These are phyloP conservation scores for Podospora bellae-mahoneyi DNA, from an alignment of 495 filamentous ascomycete genomes.

Conservation along the genomic window DNA sequence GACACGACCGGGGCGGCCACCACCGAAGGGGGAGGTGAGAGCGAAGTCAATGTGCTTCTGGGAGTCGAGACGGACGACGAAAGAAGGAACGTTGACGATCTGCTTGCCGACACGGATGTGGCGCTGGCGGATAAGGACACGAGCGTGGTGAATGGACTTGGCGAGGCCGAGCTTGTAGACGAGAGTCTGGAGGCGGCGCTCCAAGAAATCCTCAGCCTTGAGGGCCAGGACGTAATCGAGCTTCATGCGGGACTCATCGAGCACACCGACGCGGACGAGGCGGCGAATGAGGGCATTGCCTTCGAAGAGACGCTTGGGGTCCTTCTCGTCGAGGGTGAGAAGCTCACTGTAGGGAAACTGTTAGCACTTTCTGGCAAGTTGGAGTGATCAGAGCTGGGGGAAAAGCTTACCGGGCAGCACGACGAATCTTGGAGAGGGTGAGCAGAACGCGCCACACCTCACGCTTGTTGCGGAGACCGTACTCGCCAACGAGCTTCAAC, in stretches of 20 bases:
- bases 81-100: conserved; percentile 99
- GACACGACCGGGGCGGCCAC: conserved; percentile 93
- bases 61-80: conserved; percentile 98
- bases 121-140: conserved; percentile 97
- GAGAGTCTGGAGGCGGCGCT: conserved; percentile 97
- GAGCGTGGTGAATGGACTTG: conserved; percentile 99
- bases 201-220: conserved; percentile 97
- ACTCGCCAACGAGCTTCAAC: conserved; percentile 98
- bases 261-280: conserved; percentile 98
- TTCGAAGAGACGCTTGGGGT: conserved; percentile 99
- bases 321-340: conserved; percentile 99
- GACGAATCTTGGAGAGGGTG: conserved; percentile 99
- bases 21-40: conserved; percentile 94
- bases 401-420: conserved; percentile 89
- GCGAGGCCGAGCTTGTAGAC: conserved; percentile 99
- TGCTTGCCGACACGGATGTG: conserved; percentile 99
- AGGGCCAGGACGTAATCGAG: conserved; percentile 99
- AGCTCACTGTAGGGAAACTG: conserved; percentile 68
- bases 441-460: conserved; percentile 99
- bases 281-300: conserved; percentile 99
- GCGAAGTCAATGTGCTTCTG: conserved; percentile 99
- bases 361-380: conserved; percentile 14
- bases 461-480: conserved; percentile 99
- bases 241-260: conserved; percentile 99
- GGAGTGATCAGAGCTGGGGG: not conserved